A percentile compares a stretch with the other conserved stretches of the same genome.
phyloP scores from a whole-genome alignment of 176 grass and related monocot genomes.

The Sorghum bicolor region Sorghum_bicolor_NCBIv3 NC_012878.2:59232001-59232500 shows the following conservation, averaged over 20 bases:
- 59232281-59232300: constrained; percentile 67
- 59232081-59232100: constrained; percentile 33
- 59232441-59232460: background rate
- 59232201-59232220: constrained; percentile 47
- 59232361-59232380: background rate
- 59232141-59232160: constrained; percentile 26
- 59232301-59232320: background rate
- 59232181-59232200: background rate
- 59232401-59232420: too few species aligned
- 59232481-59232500: background rate
- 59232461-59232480: background rate
- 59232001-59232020: background rate
- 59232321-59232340: background rate
- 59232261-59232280: constrained; percentile 95
- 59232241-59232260: constrained; percentile 99
- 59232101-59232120: constrained; percentile 95
- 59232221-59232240: constrained; percentile 85
- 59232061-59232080: background rate
- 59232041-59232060: too few species aligned
- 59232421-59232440: background rate
- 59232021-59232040: background rate
- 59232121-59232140: constrained; percentile 93
- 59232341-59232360: background rate
- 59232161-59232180: background rate
- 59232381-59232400: background rate